Conservation (phyloP, 768 basidiomycete genomes). For the Mycena haematopus region DNA sequence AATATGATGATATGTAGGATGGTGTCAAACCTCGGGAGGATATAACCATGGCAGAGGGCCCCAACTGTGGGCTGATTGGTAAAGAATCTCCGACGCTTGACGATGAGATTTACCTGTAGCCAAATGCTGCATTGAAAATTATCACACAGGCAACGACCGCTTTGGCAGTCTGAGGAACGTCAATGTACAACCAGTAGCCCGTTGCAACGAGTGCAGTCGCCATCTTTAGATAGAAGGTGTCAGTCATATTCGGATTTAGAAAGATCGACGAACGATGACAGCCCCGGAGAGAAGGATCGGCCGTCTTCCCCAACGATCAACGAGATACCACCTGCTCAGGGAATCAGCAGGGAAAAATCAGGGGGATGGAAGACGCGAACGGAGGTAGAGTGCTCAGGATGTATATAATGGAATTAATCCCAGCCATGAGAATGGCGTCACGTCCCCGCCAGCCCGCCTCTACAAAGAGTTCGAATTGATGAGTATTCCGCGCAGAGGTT, state of each 20-base stretch:
- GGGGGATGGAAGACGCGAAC: slow-evolving; percentile 50
- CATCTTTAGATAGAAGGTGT: slow-evolving; percentile 61
- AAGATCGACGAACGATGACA: slow-evolving; percentile 60
- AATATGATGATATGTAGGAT: slow-evolving; percentile 1
- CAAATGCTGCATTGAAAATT: slow-evolving; percentile 92
- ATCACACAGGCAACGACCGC: slow-evolving; percentile 91
- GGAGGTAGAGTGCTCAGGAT: slow-evolving; percentile 82
- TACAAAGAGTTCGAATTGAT: slow-evolving; percentile 39
- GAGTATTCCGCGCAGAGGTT: background rate
- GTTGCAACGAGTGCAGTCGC: slow-evolving; percentile 77
- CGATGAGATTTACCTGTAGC: slow-evolving; percentile 63
- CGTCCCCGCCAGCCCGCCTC: slow-evolving; percentile 96
- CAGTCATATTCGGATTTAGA: slow-evolving; percentile 1
- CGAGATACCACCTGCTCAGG: slow-evolving; percentile 82
- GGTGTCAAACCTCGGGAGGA: slow-evolving; percentile 72
- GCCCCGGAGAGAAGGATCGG: slow-evolving; percentile 88
- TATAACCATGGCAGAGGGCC: slow-evolving; percentile 90
- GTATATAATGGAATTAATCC: slow-evolving; percentile 88
- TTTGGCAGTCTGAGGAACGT: slow-evolving; percentile 82
- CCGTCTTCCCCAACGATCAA: slow-evolving; percentile 90
- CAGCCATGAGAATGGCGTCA: slow-evolving; percentile 94
- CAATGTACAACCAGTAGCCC: slow-evolving; percentile 94
- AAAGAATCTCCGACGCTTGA: background rate
- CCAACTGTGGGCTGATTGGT: slow-evolving; percentile 55
- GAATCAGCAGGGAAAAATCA: slow-evolving; percentile 14